phyloP scores from a whole-genome alignment of 352 stramenopile genomes.

The Thraustochytrium sp. region DNA sequence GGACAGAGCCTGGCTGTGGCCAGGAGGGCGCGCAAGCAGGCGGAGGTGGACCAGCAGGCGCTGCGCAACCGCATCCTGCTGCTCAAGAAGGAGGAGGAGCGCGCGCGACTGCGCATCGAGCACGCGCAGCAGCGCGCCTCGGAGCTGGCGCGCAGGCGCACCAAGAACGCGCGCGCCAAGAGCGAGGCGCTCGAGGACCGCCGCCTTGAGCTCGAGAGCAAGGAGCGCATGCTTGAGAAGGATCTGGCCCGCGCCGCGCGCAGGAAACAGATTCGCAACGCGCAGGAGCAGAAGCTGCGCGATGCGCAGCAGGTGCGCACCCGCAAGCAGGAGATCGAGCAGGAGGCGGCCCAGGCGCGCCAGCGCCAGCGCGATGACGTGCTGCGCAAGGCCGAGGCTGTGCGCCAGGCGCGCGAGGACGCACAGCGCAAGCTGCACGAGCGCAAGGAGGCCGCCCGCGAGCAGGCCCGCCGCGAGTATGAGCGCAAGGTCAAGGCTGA shows the following conservation, averaged over 20 bases:
- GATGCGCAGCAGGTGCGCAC: neutral
- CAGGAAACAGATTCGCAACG: slow-evolving; percentile 36
- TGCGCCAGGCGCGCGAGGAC: slow-evolving; percentile 16
- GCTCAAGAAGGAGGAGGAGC: slow-evolving; percentile 51
- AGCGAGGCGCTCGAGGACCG: slow-evolving; percentile 36
- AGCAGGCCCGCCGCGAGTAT: slow-evolving; percentile 41
- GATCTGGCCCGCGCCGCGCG: slow-evolving; percentile 44
- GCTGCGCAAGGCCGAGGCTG: neutral
- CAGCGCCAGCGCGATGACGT: neutral
- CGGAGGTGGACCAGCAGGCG: slow-evolving; percentile 47
- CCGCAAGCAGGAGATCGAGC: slow-evolving; percentile 25
- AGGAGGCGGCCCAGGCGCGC: slow-evolving; percentile 9
- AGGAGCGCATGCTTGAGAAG: slow-evolving; percentile 38
- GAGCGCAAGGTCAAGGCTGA: slow-evolving; percentile 13
- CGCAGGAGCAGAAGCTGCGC: slow-evolving; percentile 17
- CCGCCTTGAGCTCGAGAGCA: slow-evolving; percentile 30
- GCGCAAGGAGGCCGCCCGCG: slow-evolving; percentile 15
- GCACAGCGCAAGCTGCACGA: neutral
- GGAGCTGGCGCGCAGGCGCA: slow-evolving; percentile 44
- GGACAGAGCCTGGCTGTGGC: neutral
- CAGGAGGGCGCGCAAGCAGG: slow-evolving; percentile 38
- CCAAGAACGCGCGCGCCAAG: slow-evolving; percentile 47
- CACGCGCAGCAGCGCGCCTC: slow-evolving; percentile 47
- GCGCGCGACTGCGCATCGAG: slow-evolving; percentile 47
- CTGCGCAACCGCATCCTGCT: slow-evolving; percentile 50